Conservation (phyloP, 805 yeast genomes). For the Millerago galiae region DNA sequence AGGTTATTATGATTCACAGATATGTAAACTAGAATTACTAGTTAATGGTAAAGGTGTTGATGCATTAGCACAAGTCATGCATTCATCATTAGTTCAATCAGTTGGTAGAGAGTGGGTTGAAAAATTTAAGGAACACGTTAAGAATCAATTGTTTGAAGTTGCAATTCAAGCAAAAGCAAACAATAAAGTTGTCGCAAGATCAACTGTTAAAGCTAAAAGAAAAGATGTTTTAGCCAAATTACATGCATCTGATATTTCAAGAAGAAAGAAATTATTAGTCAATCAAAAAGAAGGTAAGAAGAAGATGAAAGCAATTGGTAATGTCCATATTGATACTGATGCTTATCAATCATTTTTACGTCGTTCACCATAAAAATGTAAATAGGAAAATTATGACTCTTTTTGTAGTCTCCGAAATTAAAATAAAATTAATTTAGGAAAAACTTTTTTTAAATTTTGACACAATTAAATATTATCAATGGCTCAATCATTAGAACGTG, state of each 20-base stretch:
- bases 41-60: constrained; percentile 89
- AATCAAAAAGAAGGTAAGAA: constrained; percentile 94
- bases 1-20: constrained; percentile 74
- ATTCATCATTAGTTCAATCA: constrained; percentile 63
- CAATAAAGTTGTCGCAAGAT: constrained; percentile 77
- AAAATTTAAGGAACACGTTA: constrained; percentile 70
- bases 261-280: constrained; percentile 81
- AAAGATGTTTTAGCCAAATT: constrained; percentile 92
- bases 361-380: constrained; percentile 10
- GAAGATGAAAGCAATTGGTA: constrained; percentile 72
- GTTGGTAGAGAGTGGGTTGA: constrained; percentile 79
- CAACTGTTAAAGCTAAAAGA: constrained; percentile 86
- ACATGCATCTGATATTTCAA: constrained; percentile 88
- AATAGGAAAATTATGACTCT: neutral
- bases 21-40: constrained; percentile 80
- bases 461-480: neutral
- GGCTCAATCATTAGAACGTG: constrained; percentile 43
- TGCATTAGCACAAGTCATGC: constrained; percentile 89
- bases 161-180: constrained; percentile 86
- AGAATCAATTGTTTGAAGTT: constrained; percentile 85
- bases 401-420: neutral
- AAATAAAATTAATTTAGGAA: neutral
- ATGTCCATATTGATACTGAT: constrained; percentile 70
- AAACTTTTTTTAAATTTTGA: constrained; percentile 16
- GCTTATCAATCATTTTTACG: constrained; percentile 82